Conservation (phyloP, 352 stramenopile species). For the Pythium angustatum region DNA sequence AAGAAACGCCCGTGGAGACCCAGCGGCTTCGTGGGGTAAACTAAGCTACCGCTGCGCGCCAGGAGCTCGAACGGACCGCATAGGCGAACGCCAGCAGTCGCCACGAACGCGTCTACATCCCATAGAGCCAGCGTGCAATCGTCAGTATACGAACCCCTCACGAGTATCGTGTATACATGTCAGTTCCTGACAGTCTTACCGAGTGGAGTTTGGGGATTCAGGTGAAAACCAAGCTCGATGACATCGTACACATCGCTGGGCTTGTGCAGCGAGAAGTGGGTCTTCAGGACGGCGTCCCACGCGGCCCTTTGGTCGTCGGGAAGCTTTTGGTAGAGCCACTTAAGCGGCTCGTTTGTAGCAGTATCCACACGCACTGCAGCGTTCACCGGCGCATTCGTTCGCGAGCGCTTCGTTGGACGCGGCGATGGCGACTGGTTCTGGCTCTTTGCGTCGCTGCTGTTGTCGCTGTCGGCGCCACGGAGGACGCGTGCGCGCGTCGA, state of each 20-base stretch:
- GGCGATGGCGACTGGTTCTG: background rate
- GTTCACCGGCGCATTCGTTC: background rate
- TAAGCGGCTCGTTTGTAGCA: background rate
- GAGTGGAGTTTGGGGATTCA: constrained; percentile 35
- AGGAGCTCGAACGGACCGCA: constrained; percentile 58
- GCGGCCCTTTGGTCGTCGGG: constrained; percentile 24
- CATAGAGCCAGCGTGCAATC: background rate
- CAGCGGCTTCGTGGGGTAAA: constrained; percentile 41
- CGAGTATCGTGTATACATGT: too few relatives aligned
- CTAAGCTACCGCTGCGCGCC: constrained; percentile 7
- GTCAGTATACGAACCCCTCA: background rate
- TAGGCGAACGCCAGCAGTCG: constrained; percentile 41
- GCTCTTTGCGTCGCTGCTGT: background rate
- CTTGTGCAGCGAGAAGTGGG: constrained; percentile 36
- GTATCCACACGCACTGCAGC: background rate
- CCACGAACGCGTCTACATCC: constrained; percentile 50
- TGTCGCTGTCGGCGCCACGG: constrained; percentile 19
- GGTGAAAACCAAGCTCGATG: constrained; percentile 39
- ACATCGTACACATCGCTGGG: constrained; percentile 49
- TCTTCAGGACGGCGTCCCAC: constrained; percentile 46
- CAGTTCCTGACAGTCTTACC: too few relatives aligned
- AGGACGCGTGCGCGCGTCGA: constrained; percentile 29
- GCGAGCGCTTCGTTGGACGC: constrained; percentile 1
- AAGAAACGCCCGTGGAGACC: constrained; percentile 57
- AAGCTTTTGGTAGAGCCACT: constrained; percentile 7